Percentiles rank a stretch among this genome's conserved stretches.
These are phyloP conservation scores for Termitomyces sp. DNA, from an alignment of 768 basidiomycete species.

Conservation along the genomic window DNA sequence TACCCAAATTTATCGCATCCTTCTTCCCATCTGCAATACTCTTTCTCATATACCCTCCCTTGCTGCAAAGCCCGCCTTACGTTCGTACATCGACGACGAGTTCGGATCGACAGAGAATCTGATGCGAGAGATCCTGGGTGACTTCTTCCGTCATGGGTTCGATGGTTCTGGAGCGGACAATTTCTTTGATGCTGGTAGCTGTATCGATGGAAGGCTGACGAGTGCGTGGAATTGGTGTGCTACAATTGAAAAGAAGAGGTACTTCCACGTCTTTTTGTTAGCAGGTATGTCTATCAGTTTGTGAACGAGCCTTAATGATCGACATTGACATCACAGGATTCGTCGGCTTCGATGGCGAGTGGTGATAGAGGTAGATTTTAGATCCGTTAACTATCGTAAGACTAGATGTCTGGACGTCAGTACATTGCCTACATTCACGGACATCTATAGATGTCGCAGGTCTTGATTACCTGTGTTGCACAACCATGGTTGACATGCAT, in stretches of 20 bases:
- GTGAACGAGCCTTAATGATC: not conserved
- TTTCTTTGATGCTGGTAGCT: conserved; percentile 84
- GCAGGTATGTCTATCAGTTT: conserved; percentile 44
- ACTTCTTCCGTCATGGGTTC: conserved; percentile 86
- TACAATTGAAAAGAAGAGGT: conserved; percentile 79
- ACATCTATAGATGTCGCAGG: not conserved
- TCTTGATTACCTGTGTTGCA: not conserved
- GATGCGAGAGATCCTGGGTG: conserved; percentile 64
- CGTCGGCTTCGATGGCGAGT: conserved; percentile 81
- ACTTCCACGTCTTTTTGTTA: conserved; percentile 73
- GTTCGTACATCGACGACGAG: conserved; percentile 75
- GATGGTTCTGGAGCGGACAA: conserved; percentile 91
- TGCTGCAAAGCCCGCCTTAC: conserved; percentile 60
- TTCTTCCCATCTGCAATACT: conserved; percentile 81
- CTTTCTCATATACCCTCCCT: conserved; percentile 67
- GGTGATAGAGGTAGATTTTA: conserved; percentile 35
- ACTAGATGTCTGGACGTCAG: not conserved
- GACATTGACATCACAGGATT: conserved; percentile 45
- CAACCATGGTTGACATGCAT: not conserved
- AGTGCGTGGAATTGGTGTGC: conserved; percentile 95
- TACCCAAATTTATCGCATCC: conserved; percentile 87
- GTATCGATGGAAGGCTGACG: conserved; percentile 79
- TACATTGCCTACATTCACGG: not conserved
- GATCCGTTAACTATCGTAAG: not conserved
- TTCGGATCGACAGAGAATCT: conserved; percentile 73